phyloP scores from a whole-genome alignment of 1,284 basidiomycete species.

The Singerocomus rubriflavus region DNA sequence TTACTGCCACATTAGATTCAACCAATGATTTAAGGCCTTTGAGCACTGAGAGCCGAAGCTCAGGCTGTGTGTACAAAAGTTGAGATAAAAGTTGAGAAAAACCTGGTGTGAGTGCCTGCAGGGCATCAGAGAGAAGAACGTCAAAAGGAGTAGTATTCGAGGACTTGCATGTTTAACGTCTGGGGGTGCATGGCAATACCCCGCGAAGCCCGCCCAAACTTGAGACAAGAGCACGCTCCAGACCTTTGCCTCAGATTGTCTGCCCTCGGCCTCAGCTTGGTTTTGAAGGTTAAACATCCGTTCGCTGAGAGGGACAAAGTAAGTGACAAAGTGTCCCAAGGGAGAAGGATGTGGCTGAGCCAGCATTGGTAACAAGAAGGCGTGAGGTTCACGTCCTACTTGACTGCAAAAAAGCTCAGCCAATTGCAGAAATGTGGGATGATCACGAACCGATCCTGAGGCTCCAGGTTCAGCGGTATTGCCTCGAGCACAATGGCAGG shows the following conservation, averaged over 20 bases:
- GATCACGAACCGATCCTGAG: conserved; percentile 63
- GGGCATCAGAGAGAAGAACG: conserved; percentile 4
- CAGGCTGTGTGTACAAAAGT: conserved; percentile 84
- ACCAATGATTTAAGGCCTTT: conserved; percentile 80
- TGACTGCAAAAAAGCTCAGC: conserved; percentile 40
- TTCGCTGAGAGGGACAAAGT: conserved; percentile 94
- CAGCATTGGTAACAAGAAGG: conserved; percentile 91
- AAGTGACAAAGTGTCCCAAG: conserved; percentile 81
- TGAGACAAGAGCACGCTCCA: conserved; percentile 93
- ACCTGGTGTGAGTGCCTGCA: conserved; percentile 64
- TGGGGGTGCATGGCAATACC: conserved; percentile 71
- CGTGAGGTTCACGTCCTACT: conserved; percentile 68
- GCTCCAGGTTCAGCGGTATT: conserved; percentile 87
- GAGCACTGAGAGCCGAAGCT: conserved; percentile 80
- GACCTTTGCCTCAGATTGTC: conserved; percentile 85
- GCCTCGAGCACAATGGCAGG: conserved; percentile 74
- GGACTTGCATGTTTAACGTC: conserved; percentile 44
- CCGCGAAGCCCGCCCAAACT: conserved; percentile 88
- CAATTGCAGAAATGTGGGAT: not conserved
- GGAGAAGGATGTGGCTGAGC: conserved; percentile 79
- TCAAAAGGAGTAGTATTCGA: not conserved
- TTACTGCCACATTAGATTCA: conserved; percentile 61
- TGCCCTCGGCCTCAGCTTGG: conserved; percentile 67
- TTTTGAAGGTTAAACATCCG: conserved; percentile 87
- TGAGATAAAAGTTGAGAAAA: conserved; percentile 91